Evolutionary conservation across 2,329 filamentous ascomycete species (phyloP).

Genomic region (Teratosphaeria viscida): DNA sequence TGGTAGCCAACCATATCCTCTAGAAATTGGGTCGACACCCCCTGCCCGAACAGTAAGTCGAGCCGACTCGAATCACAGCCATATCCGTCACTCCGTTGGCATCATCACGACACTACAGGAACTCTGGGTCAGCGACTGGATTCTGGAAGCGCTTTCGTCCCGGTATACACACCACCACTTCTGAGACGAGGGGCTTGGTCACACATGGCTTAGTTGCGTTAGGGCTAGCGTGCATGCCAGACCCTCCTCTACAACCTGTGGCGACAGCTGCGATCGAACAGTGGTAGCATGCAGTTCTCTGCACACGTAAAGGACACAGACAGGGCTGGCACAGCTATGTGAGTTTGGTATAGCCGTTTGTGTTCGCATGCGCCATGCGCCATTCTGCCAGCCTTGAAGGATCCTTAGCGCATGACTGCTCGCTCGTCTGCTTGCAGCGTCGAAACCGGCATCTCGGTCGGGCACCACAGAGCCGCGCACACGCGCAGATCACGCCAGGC

Average conservation of each 20-base stretch:
- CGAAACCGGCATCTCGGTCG: background rate
- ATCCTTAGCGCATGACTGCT: background rate
- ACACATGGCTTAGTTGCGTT: slow-evolving; percentile 16
- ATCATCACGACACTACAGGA: background rate
- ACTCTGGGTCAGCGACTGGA: slow-evolving; percentile 12
- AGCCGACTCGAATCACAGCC: slow-evolving; percentile 12
- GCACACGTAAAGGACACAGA: background rate
- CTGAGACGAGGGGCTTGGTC: slow-evolving; percentile 19
- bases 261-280: background rate
- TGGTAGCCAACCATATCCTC: slow-evolving; percentile 12
- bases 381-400: background rate
- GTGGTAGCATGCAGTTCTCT: slow-evolving; percentile 6
- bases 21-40: background rate
- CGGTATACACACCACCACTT: slow-evolving; percentile 1
- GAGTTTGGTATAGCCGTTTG: background rate
- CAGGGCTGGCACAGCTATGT: background rate
- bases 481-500: background rate
- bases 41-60: slow-evolving; percentile 12
- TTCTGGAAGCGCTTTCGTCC: slow-evolving; percentile 3
- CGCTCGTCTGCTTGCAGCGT: background rate
- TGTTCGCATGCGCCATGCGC: background rate
- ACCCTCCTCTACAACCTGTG: slow-evolving; percentile 1
- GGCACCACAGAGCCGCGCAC: background rate
- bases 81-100: slow-evolving; percentile 13
- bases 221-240: slow-evolving; percentile 17